Evolutionary conservation across 768 basidiomycete species (phyloP).

Genomic region (Butyriboletus loyo): DNA sequence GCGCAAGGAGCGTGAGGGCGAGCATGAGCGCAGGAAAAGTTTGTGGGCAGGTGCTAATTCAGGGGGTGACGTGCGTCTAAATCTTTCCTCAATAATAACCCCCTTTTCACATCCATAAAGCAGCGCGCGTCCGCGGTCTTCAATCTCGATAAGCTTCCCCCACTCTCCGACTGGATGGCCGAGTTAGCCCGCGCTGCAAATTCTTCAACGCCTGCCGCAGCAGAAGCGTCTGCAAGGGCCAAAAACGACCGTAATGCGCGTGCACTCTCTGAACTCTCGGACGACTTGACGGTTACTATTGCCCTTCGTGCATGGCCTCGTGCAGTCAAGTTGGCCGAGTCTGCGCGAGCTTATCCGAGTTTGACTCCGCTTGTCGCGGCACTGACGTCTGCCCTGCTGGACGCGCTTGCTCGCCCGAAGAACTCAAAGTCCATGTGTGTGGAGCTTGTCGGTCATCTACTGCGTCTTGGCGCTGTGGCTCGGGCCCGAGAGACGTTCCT

Average conservation of each 20-base stretch:
- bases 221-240: slow-evolving; percentile 57
- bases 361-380: slow-evolving; percentile 64
- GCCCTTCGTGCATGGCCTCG: slow-evolving; percentile 86
- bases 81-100: not conserved
- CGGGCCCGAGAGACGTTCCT: slow-evolving; percentile 84
- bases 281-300: slow-evolving; percentile 88
- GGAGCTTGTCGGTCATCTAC: slow-evolving; percentile 65
- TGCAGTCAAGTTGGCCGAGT: slow-evolving; percentile 80
- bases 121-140: slow-evolving; percentile 36
- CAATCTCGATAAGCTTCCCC: slow-evolving; percentile 43
- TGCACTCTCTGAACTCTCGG: slow-evolving; percentile 90
- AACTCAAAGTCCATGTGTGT: slow-evolving; percentile 78
- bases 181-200: slow-evolving; percentile 61
- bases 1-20: slow-evolving; percentile 90
- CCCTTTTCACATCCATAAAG: not conserved
- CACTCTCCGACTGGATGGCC: slow-evolving; percentile 75
- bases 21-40: slow-evolving; percentile 84
- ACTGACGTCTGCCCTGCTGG: slow-evolving; percentile 66
- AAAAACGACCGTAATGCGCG: slow-evolving; percentile 77
- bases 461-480: slow-evolving; percentile 71
- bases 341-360: slow-evolving; percentile 68
- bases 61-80: slow-evolving; percentile 39
- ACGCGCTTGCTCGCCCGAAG: slow-evolving; percentile 68
- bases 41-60: slow-evolving; percentile 54
- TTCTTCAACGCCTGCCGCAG: slow-evolving; percentile 17